Percentiles rank a stretch among this genome's conserved stretches.
phyloP scores from a whole-genome alignment of 2,329 filamentous ascomycete genomes.

The Gnomoniopsis smithogilvyi region DNA sequence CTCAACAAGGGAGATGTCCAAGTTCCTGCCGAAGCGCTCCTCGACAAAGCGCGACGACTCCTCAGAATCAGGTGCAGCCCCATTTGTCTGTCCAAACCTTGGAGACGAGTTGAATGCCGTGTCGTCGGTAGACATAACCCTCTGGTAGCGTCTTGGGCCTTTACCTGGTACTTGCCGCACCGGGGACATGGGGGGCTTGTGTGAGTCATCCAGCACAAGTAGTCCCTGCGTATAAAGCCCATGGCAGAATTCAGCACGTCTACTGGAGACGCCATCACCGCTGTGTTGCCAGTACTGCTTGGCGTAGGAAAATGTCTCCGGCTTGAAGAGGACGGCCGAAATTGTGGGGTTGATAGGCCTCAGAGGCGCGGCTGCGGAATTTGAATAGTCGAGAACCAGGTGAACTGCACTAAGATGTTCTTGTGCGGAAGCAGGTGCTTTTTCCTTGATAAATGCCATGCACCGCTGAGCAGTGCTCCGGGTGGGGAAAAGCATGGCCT shows the following conservation, averaged over 20 bases:
- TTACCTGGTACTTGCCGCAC: slow-evolving; percentile 47
- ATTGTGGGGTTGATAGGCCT: slow-evolving; percentile 56
- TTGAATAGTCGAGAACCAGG: slow-evolving; percentile 59
- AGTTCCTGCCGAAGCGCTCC: slow-evolving; percentile 88
- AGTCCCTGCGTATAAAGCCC: slow-evolving; percentile 68
- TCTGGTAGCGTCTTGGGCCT: slow-evolving; percentile 79
- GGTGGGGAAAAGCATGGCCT: slow-evolving; percentile 83
- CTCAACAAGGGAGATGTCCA: slow-evolving; percentile 73
- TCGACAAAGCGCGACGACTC: slow-evolving; percentile 84
- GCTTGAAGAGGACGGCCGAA: slow-evolving; percentile 69
- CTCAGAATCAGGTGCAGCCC: slow-evolving; percentile 37
- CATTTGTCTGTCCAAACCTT: slow-evolving; percentile 15
- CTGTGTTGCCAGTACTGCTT: slow-evolving; percentile 98
- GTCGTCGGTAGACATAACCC: slow-evolving; percentile 41
- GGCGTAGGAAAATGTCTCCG: slow-evolving; percentile 65
- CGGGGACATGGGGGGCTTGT: slow-evolving; percentile 18
- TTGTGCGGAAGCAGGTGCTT: slow-evolving; percentile 49
- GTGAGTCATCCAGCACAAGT: slow-evolving; percentile 34
- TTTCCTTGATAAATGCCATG: slow-evolving; percentile 65
- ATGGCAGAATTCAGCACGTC: slow-evolving; percentile 86
- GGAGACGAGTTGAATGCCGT: slow-evolving; percentile 17
- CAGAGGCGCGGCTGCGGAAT: slow-evolving; percentile 48
- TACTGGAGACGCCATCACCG: slow-evolving; percentile 87
- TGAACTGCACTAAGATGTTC: slow-evolving; percentile 55
- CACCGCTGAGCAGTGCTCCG: slow-evolving; percentile 68